Evolutionary conservation across 371 early-diverging fungal genomes (phyloP), one percentile per base, ranked within the genome.

Genomic region (Apophysomyces variabilis): DNA sequence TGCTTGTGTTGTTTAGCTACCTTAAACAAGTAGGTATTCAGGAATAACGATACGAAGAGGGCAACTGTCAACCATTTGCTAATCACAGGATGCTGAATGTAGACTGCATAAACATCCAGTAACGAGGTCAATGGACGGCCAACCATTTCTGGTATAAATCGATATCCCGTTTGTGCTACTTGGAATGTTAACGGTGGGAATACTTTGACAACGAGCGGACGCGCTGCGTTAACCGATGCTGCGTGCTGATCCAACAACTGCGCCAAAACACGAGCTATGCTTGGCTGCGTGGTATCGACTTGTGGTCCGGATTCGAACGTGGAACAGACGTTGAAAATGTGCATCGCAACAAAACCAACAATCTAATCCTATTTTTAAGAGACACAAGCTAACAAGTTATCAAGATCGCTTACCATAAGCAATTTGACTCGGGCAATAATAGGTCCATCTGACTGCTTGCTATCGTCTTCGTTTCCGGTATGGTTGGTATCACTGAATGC

Each of bases 1-100:
- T 67, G 57, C 38, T 78, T 74, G 11, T 70, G 70, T 62, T 84
- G 83, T 57, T 82, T 78, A 37, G 82, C 78, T 6, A 82, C 74
- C 56, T 87, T 86, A 58, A 86, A 83, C 50, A 89, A 70, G 46
- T 85, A 86, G 45, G 85, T 83, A 66, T 89, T 89, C 64, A 89
- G 78, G 62, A 86, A 69, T 13, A 89, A 65, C 0, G 87, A 87
- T 7, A 83, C 73, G 21, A 75, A 72, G 26, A 89, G 73, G 36
- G 73, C 74, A 64, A 86, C 37, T 12, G 76, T 75, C 38, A 86
- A 71, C 79, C 83, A 85, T 70, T 85, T 86, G 58, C 85, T 82
- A 58, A 88, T 70, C 37, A 88, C 84, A 18, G 86, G 86, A 66
- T 86, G 85, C 62, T 85, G 85, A 26, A 84, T 77, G 61, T 80